Conservation (phyloP, 805 yeast genomes). For the Hanseniaspora pseudoguilliermondii region DNA sequence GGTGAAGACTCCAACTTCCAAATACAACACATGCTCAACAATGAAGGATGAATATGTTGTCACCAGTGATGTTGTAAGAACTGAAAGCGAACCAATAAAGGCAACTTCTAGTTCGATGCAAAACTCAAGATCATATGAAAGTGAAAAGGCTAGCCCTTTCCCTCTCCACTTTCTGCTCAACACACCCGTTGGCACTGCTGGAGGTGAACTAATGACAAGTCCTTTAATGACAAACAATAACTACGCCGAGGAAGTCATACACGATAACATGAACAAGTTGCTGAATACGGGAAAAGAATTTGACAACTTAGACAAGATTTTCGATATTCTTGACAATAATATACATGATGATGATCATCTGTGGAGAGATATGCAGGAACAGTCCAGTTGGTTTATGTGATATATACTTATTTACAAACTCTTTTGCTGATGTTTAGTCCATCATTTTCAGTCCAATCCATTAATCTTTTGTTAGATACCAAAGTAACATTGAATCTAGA, state of each 20-base stretch:
- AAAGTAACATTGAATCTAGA: slow-evolving; percentile 23
- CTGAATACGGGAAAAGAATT: slow-evolving; percentile 25
- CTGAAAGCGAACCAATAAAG: background rate
- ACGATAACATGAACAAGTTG: slow-evolving; percentile 23
- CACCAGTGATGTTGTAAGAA: background rate
- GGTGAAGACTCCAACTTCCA: background rate
- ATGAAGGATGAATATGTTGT: slow-evolving; percentile 1
- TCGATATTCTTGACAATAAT: slow-evolving; percentile 25
- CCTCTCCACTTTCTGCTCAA: slow-evolving; percentile 3
- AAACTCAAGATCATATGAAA: background rate
- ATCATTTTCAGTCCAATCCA: slow-evolving; percentile 51
- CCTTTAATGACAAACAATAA: background rate
- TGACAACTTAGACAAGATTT: slow-evolving; percentile 27
- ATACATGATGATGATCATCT: slow-evolving; percentile 31
- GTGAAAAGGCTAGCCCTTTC: background rate
- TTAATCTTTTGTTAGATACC: slow-evolving; percentile 40
- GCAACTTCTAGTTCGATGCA: background rate
- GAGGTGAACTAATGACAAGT: background rate
- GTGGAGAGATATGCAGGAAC: slow-evolving; percentile 68
- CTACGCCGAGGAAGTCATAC: slow-evolving; percentile 17
- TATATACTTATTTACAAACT: slow-evolving; percentile 19
- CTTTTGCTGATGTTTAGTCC: slow-evolving; percentile 36
- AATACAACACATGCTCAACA: background rate
- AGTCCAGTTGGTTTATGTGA: slow-evolving; percentile 55
- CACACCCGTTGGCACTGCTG: background rate